Evolutionary conservation across 768 basidiomycete genomes (phyloP).

Genomic region (Leccinum rimulosum): DNA sequence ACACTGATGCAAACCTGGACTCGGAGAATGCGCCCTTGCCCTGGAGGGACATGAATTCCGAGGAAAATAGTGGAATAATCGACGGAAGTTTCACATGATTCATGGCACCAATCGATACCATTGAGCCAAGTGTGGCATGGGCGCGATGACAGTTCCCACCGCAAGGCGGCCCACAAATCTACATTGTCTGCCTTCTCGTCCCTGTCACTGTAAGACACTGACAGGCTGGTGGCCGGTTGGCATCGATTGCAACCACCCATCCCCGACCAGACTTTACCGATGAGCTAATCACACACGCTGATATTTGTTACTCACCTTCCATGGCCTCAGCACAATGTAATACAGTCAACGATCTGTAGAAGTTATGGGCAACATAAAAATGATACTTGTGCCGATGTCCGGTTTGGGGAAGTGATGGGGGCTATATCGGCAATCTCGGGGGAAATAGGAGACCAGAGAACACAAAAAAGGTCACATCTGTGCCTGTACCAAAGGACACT

Average conservation of each 20-base stretch:
- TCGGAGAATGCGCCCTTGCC: not conserved
- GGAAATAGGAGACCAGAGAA: not conserved
- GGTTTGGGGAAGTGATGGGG: not conserved
- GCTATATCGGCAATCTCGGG: not conserved
- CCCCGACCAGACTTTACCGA: not conserved
- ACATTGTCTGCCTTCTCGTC: not conserved
- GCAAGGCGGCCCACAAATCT: not conserved
- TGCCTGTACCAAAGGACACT: not conserved
- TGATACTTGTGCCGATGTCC: not conserved
- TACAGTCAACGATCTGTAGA: not conserved
- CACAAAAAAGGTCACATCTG: not conserved
- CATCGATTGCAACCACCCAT: not conserved
- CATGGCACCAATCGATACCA: not conserved
- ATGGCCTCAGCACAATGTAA: not conserved
- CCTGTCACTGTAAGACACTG: not conserved
- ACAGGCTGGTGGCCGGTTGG: not conserved
- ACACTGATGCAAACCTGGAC: not conserved
- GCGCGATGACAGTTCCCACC: not conserved
- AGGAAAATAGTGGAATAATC: not conserved
- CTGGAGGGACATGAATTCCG: slow-evolving; percentile 1
- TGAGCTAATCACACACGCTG: not conserved
- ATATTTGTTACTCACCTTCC: not conserved
- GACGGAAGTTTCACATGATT: not conserved
- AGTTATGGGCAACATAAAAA: not conserved
- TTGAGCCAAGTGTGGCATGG: not conserved